Evolutionary conservation across 495 filamentous ascomycete species (phyloP).

Genomic region (Darksidea phi): DNA sequence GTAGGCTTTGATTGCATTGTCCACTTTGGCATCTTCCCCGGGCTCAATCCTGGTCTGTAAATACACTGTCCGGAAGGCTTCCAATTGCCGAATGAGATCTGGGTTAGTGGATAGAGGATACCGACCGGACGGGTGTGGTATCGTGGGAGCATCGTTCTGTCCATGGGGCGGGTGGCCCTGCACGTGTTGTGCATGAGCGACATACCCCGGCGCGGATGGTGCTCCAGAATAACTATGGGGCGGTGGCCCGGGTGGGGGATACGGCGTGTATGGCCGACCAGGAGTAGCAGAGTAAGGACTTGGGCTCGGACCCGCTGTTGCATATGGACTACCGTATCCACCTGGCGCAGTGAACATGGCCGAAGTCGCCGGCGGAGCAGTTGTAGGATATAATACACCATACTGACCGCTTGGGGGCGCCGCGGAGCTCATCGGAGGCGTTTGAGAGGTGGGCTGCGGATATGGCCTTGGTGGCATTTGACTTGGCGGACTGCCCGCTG

Average conservation of each 20-base stretch:
- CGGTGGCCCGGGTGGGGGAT: conserved; percentile 11
- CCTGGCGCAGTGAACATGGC: conserved; percentile 9
- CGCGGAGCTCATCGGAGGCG: conserved; percentile 12
- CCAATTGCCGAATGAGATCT: conserved; percentile 19
- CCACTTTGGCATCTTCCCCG: conserved; percentile 6
- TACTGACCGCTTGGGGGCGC: conserved; percentile 19
- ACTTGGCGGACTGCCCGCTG: neutral
- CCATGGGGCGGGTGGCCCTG: neutral
- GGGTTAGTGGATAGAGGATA: conserved; percentile 20
- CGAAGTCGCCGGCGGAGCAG: conserved; percentile 5
- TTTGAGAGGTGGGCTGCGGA: conserved; percentile 12
- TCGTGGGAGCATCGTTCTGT: neutral
- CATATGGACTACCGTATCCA: conserved; percentile 10
- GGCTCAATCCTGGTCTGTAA: conserved; percentile 7
- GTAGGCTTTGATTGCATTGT: conserved; percentile 27
- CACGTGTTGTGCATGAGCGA: neutral
- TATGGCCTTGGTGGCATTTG: conserved; percentile 15
- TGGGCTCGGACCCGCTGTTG: conserved; percentile 19
- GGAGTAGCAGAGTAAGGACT: conserved; percentile 14
- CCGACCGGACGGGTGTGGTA: conserved; percentile 13
- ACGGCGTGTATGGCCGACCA: conserved; percentile 15
- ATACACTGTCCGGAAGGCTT: conserved; percentile 28
- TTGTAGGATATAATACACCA: conserved; percentile 28
- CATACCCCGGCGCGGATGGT: neutral
- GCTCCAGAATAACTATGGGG: neutral